These are phyloP conservation scores for Neodidymelliopsis sp. DNA, from an alignment of 2,329 filamentous ascomycete genomes.

Conservation along the genomic window DNA sequence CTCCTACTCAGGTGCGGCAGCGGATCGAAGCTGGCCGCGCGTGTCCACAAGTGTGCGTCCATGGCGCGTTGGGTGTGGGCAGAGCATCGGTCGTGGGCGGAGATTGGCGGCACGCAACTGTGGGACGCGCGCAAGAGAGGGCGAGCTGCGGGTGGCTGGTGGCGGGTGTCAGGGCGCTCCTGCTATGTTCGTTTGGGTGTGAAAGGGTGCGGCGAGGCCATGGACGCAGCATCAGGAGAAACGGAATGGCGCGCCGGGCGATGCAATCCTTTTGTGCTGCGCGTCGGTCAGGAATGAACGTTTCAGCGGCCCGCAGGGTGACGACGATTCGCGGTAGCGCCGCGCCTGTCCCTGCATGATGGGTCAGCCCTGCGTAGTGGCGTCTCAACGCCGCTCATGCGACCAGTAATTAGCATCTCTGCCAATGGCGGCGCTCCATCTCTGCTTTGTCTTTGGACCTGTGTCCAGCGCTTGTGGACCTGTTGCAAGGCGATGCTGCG, in stretches of 20 bases:
- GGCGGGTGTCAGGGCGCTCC: conserved; percentile 2
- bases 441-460: neutral
- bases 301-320: conserved; percentile 20
- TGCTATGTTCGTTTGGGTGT: conserved; percentile 8
- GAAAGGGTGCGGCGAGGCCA: conserved; percentile 5
- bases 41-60: conserved; percentile 11
- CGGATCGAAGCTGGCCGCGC: neutral
- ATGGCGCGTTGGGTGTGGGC: conserved; percentile 7
- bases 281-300: conserved; percentile 20
- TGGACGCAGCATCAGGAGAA: conserved; percentile 9
- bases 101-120: conserved; percentile 11
- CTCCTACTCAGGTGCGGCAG: conserved; percentile 7
- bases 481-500: conserved; percentile 6
- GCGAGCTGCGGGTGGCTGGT: neutral
- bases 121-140: conserved; percentile 4
- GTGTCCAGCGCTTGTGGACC: neutral
- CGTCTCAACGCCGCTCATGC: conserved; percentile 14
- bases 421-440: neutral
- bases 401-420: conserved; percentile 7
- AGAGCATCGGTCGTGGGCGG: conserved; percentile 14
- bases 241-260: conserved; percentile 4
- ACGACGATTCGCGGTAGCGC: conserved; percentile 20
- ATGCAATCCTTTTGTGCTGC: conserved; percentile 14
- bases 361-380: conserved; percentile 11
- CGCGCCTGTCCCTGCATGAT: conserved; percentile 15